These are phyloP conservation scores for Psophocarpus tetragonolobus DNA, from an alignment of 306 rosid species.

Conservation along the genomic window DNA sequence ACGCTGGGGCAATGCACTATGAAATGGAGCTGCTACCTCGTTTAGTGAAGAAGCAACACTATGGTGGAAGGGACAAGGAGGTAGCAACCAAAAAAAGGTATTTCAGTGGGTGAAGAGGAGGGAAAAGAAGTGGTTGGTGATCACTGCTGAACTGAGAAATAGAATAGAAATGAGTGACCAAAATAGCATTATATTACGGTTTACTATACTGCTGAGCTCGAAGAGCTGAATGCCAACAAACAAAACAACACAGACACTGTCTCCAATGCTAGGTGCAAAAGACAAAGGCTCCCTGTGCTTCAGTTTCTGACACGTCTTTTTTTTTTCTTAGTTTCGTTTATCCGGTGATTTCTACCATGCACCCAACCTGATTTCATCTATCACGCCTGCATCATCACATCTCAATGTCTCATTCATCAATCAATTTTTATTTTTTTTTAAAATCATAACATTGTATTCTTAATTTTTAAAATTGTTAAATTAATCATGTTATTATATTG, in stretches of 20 bases:
- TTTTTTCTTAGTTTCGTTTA: not conserved
- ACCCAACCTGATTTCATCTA: not conserved
- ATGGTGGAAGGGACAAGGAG: not conserved
- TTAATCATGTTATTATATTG: no score
- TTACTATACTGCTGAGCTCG: not conserved
- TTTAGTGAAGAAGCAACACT: not conserved
- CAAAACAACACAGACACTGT: not conserved
- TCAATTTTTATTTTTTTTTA: no score
- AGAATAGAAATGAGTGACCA: not conserved
- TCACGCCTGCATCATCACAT: not conserved
- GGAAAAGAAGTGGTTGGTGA: not conserved
- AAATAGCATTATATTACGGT: not conserved
- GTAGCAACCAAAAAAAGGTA: not conserved
- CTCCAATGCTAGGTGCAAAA: not conserved
- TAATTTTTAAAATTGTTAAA: no score
- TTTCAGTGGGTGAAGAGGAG: not conserved
- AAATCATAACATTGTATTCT: no score
- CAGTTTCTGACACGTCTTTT: constrained; percentile 20
- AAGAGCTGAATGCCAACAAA: not conserved
- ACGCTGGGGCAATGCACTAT: not conserved
- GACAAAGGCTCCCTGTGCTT: not conserved
- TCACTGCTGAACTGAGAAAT: not conserved
- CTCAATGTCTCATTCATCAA: not conserved
- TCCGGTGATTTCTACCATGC: not conserved
- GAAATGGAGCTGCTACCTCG: not conserved